These are phyloP conservation scores for Teunomyces panamensis DNA, from an alignment of 805 yeast species.

Conservation along the genomic window DNA sequence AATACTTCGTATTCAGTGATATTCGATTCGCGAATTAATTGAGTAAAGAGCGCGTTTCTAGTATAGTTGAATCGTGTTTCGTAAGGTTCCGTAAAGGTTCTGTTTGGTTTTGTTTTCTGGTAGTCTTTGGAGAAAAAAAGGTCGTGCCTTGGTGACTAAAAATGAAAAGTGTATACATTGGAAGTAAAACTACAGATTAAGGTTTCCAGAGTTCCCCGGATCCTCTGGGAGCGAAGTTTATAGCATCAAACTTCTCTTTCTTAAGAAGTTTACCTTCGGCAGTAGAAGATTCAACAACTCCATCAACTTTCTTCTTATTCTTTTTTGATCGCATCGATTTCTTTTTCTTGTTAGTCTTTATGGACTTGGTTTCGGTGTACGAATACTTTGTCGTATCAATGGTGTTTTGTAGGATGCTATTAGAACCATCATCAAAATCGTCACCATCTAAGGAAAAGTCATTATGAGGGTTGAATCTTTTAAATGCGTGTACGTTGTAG, in stretches of 20 bases:
- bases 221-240: conserved; percentile 61
- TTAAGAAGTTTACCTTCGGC: conserved; percentile 22
- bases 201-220: conserved; percentile 61
- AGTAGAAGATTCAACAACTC: conserved; percentile 2
- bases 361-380: conserved; percentile 9
- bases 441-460: conserved; percentile 23
- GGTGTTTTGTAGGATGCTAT: conserved; percentile 26
- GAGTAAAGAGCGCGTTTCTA: not conserved
- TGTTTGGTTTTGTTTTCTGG: not conserved
- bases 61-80: not conserved
- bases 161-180: not conserved
- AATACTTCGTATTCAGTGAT: not conserved
- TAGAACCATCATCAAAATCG: conserved; percentile 17
- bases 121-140: not conserved
- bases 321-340: not conserved
- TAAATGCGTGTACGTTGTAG: conserved; percentile 30
- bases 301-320: not conserved
- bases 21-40: not conserved
- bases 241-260: conserved; percentile 44
- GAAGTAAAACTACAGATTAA: conserved; percentile 10
- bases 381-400: conserved; percentile 32
- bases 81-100: not conserved
- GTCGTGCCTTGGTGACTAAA: not conserved
- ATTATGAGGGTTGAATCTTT: conserved; percentile 25
- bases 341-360: conserved; percentile 3